These are phyloP conservation scores for Coccomyxa sp. DNA, from an alignment of 139 green algal species.

Conservation along the genomic window DNA sequence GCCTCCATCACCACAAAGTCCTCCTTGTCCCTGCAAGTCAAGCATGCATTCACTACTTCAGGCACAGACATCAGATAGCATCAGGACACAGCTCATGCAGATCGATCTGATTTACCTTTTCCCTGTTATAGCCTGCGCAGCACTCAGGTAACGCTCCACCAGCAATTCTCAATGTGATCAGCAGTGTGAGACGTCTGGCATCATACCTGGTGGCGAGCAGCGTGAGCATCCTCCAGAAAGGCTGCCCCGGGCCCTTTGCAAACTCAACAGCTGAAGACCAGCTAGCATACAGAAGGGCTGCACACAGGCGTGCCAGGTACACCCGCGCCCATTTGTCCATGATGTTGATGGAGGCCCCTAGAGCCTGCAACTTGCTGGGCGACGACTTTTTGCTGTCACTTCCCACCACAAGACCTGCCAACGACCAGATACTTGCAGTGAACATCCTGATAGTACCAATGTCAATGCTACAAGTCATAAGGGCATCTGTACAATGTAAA, in stretches of 20 bases:
- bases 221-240: constrained; percentile 44
- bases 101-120: no score
- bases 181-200: background rate
- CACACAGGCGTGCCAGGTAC: constrained; percentile 68
- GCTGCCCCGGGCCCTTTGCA: constrained; percentile 17
- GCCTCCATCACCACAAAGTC: constrained; percentile 70
- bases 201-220: constrained; percentile 41
- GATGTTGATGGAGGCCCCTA: constrained; percentile 37
- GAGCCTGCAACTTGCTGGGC: constrained; percentile 1
- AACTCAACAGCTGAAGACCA: constrained; percentile 28
- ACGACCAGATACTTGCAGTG: background rate
- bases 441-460: no score
- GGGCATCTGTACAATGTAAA: no score
- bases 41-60: background rate
- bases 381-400: constrained; percentile 9
- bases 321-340: constrained; percentile 61
- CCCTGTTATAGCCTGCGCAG: no score
- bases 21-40: constrained; percentile 44
- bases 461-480: no score
- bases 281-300: constrained; percentile 58
- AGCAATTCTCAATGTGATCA: no score
- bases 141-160: no score
- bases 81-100: background rate
- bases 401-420: background rate
- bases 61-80: background rate